Conservation (phyloP, 1,284 basidiomycete species). For the Cryptococcus maquisensis region DNA sequence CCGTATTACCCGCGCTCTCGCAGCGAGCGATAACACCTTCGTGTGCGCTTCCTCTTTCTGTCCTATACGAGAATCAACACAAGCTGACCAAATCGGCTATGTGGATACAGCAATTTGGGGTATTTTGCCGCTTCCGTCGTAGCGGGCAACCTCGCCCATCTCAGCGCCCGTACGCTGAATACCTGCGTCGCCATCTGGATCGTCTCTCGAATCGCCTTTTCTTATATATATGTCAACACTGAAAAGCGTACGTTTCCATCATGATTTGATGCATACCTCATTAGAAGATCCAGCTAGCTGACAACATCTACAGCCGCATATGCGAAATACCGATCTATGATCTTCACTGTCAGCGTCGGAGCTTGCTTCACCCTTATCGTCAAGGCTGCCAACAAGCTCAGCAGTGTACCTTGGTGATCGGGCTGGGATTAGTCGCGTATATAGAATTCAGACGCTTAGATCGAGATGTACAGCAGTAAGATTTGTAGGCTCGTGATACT, state of each 20-base stretch:
- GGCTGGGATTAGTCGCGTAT: not conserved
- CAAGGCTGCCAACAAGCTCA: constrained; percentile 11
- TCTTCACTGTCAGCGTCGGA: constrained; percentile 6
- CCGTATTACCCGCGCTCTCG: constrained; percentile 20
- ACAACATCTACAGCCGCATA: constrained; percentile 2
- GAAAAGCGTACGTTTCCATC: constrained; percentile 16
- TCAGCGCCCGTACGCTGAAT: constrained; percentile 16
- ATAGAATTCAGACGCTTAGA: not conserved
- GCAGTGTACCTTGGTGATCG: constrained; percentile 7
- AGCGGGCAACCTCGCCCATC: constrained; percentile 26
- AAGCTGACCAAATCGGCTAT: not conserved
- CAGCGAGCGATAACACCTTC: constrained; percentile 26
- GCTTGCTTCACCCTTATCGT: constrained; percentile 9
- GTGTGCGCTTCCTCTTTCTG: too few relatives aligned
- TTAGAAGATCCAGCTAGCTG: not conserved
- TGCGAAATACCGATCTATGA: constrained; percentile 3
- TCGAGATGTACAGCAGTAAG: not conserved
- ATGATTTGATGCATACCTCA: not conserved
- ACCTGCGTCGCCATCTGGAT: constrained; percentile 16
- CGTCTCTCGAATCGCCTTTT: constrained; percentile 18
- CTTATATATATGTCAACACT: constrained; percentile 25
- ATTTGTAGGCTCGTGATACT: not conserved
- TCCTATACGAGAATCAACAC: constrained; percentile 14
- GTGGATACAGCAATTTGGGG: constrained; percentile 14
- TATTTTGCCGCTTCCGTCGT: constrained; percentile 26